phyloP scores from a whole-genome alignment of 306 rosid genomes.

The Abrus precatorius region DNA sequence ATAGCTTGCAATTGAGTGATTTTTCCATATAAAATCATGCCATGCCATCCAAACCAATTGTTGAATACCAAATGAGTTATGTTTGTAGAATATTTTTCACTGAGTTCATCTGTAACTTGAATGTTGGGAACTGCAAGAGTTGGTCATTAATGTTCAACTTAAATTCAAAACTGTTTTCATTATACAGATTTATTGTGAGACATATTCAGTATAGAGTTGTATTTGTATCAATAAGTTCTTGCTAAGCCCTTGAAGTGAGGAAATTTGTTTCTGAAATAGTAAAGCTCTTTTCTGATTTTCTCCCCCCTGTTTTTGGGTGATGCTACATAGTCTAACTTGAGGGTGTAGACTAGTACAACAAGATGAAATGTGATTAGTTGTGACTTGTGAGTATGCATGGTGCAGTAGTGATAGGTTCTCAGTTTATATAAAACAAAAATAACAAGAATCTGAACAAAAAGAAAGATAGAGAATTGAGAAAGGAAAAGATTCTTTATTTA shows the following conservation, averaged over 20 bases:
- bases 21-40: slow-evolving; percentile 8
- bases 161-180: slow-evolving; percentile 18
- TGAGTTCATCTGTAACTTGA: slow-evolving; percentile 22
- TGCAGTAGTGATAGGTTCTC: no score
- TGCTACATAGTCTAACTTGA: slow-evolving; percentile 12
- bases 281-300: background rate
- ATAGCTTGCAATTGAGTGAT: slow-evolving; percentile 17
- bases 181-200: slow-evolving; percentile 20
- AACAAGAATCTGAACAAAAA: no score
- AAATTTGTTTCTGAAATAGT: slow-evolving; percentile 18
- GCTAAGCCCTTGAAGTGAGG: slow-evolving; percentile 9
- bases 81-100: slow-evolving; percentile 23
- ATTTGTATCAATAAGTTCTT: background rate
- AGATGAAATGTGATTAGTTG: slow-evolving; percentile 6
- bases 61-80: slow-evolving; percentile 28
- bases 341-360: slow-evolving; percentile 14
- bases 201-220: slow-evolving; percentile 12
- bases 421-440: no score
- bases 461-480: no score
- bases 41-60: slow-evolving; percentile 25
- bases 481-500: no score
- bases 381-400: background rate
- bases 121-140: slow-evolving; percentile 27
- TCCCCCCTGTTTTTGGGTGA: background rate
- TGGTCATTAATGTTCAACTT: slow-evolving; percentile 14